Base-by-base conservation (phyloP, 768 basidiomycete species). In the Leccinum uliginosum region DNA sequence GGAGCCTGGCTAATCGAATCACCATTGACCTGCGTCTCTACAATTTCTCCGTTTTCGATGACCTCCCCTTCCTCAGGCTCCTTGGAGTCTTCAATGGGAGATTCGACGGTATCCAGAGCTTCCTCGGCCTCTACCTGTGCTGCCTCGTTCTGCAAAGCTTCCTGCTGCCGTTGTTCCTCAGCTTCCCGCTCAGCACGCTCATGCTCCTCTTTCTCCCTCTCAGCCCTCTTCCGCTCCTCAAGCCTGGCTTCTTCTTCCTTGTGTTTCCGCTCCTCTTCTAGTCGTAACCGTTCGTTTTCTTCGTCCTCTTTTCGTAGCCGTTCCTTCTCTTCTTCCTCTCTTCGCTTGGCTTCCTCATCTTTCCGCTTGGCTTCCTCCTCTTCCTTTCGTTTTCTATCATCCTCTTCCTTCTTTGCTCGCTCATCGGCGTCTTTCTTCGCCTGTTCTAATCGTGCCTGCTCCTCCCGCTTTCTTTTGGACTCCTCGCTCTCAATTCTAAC, bases 401-500 rank as follows among this genome's bases (percentile, higher is more conserved):
- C 69, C 38, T 69, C 67, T 34, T 73, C 70, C 54, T 65, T 71
- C 67, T 73, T 73, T 45, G 69, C 67, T 21, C 70, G 73, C 49
- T 73, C 71, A 63, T 74, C 71, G 7, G 66, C 69, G 6, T 76
- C 73, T 64, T 70, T 74, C 65, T 75, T 73, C 51, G 74, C 70
- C 53, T 73, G 65, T 58, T 74, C 71, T 62, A 72, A 64, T 50
- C 75, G 71, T 63, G 79, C 78, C 56, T 76, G 75, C 21, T 76
- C 78, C 55, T 60, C 79, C 11, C 79, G 72, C 69, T 76, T 77
- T 62, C 73, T 72, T 65, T 82, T 82, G 26, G 81, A 79, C 52
- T 83, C 80, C 65, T 78, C 77, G 15, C 75, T 84, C 75, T 91
- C 88, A 59, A 91, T 80, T 58, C 88, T 80, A 29, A 91, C 75